Percentiles rank a stretch among this genome's conserved stretches.
These are phyloP conservation scores for Hyphopichia wangnamkhiaoensis DNA, from an alignment of 1,139 yeast genomes.

Conservation along the genomic window DNA sequence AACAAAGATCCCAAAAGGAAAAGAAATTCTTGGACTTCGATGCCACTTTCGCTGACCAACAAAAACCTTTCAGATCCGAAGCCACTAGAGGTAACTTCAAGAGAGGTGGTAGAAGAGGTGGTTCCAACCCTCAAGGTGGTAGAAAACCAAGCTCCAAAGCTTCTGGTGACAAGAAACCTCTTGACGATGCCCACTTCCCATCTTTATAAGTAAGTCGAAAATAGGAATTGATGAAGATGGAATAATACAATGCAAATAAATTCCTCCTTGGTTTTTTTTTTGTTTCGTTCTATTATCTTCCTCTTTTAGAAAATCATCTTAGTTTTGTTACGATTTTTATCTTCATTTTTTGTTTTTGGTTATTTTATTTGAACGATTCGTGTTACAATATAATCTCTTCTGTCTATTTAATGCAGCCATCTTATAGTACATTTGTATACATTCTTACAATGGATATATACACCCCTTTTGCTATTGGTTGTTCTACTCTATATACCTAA, in stretches of 20 bases:
- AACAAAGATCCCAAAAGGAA: conserved; percentile 64
- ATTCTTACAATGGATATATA: too few species aligned
- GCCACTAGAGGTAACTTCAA: conserved; percentile 22
- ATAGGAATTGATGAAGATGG: too few species aligned
- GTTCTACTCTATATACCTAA: not conserved
- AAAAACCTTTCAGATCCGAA: conserved; percentile 23
- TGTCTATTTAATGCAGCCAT: too few species aligned
- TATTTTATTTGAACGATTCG: too few species aligned
- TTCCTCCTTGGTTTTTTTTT: too few species aligned
- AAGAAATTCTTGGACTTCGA: conserved; percentile 69
- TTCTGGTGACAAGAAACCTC: not conserved
- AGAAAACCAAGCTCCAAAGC: conserved; percentile 15
- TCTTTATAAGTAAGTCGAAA: conserved; percentile 4
- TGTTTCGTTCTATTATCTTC: too few species aligned
- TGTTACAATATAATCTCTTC: too few species aligned
- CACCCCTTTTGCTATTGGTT: not conserved
- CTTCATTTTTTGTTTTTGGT: too few species aligned
- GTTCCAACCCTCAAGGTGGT: conserved; percentile 25
- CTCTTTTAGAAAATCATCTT: too few species aligned
- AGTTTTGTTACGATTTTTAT: too few species aligned
- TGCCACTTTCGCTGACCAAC: conserved; percentile 60
- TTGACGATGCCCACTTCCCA: conserved; percentile 6
- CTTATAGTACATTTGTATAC: too few species aligned
- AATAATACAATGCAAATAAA: too few species aligned
- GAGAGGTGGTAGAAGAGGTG: conserved; percentile 36